phyloP scores from a whole-genome alignment of 371 early-diverging fungal genomes.

The Mortierella sp. region DNA sequence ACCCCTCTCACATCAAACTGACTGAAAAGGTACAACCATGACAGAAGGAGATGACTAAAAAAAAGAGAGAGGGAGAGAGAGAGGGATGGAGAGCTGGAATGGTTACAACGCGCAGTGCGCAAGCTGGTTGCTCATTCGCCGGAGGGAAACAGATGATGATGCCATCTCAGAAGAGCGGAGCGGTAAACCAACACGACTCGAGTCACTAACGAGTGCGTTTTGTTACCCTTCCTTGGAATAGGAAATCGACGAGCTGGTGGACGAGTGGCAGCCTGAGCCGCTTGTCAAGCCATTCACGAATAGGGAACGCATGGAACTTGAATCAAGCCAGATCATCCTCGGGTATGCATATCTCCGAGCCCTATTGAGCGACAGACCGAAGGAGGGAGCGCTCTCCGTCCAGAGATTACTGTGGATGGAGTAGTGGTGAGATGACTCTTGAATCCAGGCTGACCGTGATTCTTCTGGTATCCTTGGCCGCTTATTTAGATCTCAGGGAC shows the following conservation, averaged over 20 bases:
- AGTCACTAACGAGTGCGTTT: background rate
- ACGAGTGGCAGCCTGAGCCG: conserved; percentile 98
- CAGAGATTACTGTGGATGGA: background rate
- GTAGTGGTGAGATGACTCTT: too few species aligned
- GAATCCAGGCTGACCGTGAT: too few species aligned
- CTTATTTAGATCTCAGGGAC: conserved; percentile 58
- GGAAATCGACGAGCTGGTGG: conserved; percentile 94
- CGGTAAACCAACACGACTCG: background rate
- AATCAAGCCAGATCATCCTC: conserved; percentile 78
- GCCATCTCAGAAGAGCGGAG: background rate
- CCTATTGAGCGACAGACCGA: too few species aligned
- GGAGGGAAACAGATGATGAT: background rate
- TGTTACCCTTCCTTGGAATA: conserved; percentile 26
- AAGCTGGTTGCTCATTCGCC: background rate
- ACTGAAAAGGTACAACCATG: conserved; percentile 78
- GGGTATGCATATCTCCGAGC: conserved; percentile 59
- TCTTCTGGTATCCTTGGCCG: background rate
- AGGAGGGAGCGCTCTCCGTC: too few species aligned
- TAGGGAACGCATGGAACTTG: conserved; percentile 80
- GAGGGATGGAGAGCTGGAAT: background rate
- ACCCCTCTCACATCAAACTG: conserved; percentile 81
- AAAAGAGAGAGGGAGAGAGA: background rate
- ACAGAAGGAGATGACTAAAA: too few species aligned
- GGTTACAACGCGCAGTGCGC: background rate
- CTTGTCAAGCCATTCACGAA: conserved; percentile 84